Evolutionary conservation across 805 yeast genomes (phyloP).

Genomic region (Novakomyces olei): DNA sequence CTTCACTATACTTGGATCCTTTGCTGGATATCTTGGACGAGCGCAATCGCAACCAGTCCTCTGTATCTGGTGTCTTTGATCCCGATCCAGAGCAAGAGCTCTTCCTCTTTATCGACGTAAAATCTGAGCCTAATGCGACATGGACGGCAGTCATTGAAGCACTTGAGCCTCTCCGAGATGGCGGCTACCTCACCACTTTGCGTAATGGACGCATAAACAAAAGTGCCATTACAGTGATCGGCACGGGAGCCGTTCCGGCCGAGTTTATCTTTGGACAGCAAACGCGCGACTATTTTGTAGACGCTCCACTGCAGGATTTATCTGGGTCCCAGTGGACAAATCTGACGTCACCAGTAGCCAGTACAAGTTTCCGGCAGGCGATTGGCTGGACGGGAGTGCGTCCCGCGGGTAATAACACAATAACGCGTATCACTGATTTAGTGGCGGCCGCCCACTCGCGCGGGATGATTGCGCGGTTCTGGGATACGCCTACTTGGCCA

Average conservation of each 20-base stretch:
- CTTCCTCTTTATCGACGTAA: conserved; percentile 42
- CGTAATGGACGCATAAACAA: conserved; percentile 19
- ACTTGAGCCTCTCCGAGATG: conserved; percentile 26
- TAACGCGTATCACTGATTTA: conserved; percentile 16
- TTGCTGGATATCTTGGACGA: conserved; percentile 26
- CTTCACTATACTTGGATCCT: conserved; percentile 31
- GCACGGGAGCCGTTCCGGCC: conserved; percentile 44
- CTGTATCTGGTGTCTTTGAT: conserved; percentile 22
- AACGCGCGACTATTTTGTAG: conserved; percentile 24
- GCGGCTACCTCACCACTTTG: conserved; percentile 29
- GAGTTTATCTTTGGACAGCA: conserved; percentile 15
- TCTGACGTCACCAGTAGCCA: conserved; percentile 17
- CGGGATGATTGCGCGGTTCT: conserved; percentile 36
- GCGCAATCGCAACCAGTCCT: conserved; percentile 25
- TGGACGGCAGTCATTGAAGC: conserved; percentile 25
- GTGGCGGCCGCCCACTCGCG: conserved; percentile 26
- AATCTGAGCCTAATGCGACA: conserved; percentile 23
- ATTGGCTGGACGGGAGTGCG: conserved; percentile 12
- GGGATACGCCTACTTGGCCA: conserved; percentile 62
- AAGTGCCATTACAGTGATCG: conserved; percentile 39
- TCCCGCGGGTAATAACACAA: conserved; percentile 16
- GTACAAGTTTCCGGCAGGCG: conserved; percentile 10
- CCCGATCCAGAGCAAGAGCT: conserved; percentile 30
- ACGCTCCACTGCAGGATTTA: conserved; percentile 24
- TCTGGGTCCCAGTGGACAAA: conserved; percentile 11